Conservation (phyloP, 257 asterid genomes). For the Primulina huaijiensis region DNA sequence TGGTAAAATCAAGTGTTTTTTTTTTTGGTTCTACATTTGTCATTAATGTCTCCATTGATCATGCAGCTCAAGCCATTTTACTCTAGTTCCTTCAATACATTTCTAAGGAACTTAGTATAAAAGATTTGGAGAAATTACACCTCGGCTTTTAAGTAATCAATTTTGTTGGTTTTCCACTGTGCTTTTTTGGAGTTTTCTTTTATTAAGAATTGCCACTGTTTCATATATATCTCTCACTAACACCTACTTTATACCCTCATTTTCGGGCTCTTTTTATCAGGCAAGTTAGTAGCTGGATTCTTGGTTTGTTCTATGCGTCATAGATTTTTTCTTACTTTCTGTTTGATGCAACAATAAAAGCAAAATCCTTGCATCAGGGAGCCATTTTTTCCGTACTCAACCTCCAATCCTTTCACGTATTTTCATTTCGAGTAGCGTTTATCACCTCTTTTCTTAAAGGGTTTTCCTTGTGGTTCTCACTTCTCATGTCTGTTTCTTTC, state of each 20-base stretch:
- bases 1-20: background rate
- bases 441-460: background rate
- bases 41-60: background rate
- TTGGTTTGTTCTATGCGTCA: constrained; percentile 15
- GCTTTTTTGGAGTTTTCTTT: constrained; percentile 9
- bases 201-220: constrained; percentile 17
- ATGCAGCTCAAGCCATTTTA: background rate
- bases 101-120: background rate
- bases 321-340: background rate
- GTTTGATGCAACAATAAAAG: constrained; percentile 1
- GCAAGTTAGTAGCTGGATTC: constrained; percentile 27
- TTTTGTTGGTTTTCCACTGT: constrained; percentile 22
- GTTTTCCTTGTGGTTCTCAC: background rate
- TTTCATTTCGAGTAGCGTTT: background rate
- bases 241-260: constrained; percentile 25
- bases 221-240: constrained; percentile 10
- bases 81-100: background rate
- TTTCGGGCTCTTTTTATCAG: constrained; percentile 27
- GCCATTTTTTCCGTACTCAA: background rate
- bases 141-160: constrained; percentile 13
- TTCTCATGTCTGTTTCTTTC: background rate
- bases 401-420: constrained; percentile 3
- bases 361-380: background rate
- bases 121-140: constrained; percentile 8
- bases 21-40: background rate